Evolutionary conservation across 2,329 filamentous ascomycete species (phyloP).

Genomic region (Camillea tinctor): DNA sequence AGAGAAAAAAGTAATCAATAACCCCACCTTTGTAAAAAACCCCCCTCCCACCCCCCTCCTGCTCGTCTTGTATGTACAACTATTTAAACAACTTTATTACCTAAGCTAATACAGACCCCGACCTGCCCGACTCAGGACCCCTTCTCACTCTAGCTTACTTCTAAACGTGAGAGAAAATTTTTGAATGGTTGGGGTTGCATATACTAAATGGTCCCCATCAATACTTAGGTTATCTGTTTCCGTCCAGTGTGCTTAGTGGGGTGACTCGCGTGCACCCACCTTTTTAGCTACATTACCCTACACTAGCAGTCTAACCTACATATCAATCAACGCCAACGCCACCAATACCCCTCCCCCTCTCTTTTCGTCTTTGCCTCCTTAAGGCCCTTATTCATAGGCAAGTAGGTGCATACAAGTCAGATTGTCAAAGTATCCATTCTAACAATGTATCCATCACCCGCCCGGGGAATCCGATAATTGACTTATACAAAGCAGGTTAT

Average conservation of each 20-base stretch:
- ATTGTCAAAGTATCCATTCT: too few species aligned
- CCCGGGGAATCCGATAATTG: too few species aligned
- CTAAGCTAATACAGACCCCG: neutral
- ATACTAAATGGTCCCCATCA: too few species aligned
- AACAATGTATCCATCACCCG: too few species aligned
- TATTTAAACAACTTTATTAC: neutral
- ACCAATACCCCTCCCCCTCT: too few species aligned
- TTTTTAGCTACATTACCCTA: neutral
- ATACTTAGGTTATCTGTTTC: too few species aligned
- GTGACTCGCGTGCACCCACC: neutral
- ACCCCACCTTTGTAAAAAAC: constrained; percentile 10
- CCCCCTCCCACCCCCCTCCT: neutral
- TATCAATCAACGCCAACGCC: neutral
- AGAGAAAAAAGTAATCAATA: constrained; percentile 7
- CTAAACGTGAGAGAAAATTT: neutral
- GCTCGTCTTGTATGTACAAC: neutral
- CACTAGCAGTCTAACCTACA: neutral
- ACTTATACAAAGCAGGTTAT: too few species aligned
- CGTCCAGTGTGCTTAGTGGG: neutral
- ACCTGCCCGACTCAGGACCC: neutral
- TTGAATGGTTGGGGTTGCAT: neutral
- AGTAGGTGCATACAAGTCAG: too few species aligned
- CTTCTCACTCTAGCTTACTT: neutral
- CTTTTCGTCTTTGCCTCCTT: too few species aligned
- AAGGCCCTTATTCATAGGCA: too few species aligned